These are phyloP conservation scores for Eucalyptus melliodora DNA, from an alignment of 345 rosid species.

Conservation along the genomic window DNA sequence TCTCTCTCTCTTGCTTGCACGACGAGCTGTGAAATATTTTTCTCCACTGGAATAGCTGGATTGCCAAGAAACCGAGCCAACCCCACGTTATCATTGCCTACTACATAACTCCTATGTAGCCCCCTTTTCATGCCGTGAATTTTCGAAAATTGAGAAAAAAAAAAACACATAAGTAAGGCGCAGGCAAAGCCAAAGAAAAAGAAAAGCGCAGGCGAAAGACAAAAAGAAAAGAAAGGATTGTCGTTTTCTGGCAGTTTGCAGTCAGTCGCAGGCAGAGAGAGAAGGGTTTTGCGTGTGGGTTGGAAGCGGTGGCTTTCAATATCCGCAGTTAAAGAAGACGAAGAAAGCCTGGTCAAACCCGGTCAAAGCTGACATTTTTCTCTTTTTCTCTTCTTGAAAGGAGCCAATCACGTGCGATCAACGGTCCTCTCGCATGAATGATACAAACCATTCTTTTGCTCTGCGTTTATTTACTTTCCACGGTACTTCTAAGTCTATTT, in stretches of 20 bases:
- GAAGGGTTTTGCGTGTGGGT: background rate
- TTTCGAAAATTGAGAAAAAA: background rate
- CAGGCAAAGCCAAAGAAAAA: background rate
- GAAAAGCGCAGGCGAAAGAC: background rate
- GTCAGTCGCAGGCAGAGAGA: background rate
- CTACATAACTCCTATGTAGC: background rate
- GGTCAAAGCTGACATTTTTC: background rate
- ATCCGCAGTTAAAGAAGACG: background rate
- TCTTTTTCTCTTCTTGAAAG: background rate
- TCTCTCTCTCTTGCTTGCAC: slow-evolving; percentile 20
- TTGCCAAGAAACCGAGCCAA: background rate
- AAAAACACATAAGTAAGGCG: background rate
- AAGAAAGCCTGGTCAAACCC: background rate
- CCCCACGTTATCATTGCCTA: background rate
- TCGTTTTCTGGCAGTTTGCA: background rate
- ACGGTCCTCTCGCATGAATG: background rate
- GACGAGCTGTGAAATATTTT: slow-evolving; percentile 1
- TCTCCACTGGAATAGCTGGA: background rate
- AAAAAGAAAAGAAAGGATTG: background rate
- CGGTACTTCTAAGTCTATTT: background rate
- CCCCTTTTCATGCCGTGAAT: background rate
- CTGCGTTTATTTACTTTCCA: background rate
- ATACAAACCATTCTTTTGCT: background rate
- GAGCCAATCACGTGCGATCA: background rate
- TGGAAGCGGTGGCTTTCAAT: background rate